phyloP scores from a whole-genome alignment of 352 stramenopile genomes.

The Pythium periplocum region DNA sequence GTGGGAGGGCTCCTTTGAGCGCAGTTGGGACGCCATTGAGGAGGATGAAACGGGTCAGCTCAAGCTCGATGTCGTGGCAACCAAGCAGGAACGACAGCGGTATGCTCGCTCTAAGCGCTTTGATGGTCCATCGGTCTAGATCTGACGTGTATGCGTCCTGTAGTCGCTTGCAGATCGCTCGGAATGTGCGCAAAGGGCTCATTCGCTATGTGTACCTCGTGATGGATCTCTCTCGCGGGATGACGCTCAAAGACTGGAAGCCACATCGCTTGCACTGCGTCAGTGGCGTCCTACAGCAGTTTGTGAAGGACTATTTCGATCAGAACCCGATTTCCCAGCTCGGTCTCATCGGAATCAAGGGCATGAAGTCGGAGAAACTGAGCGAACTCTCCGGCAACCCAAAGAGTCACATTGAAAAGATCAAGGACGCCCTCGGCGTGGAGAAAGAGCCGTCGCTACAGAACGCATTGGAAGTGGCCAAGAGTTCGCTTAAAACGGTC shows the following conservation, averaged over 20 bases:
- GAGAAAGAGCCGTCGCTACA: slow-evolving; percentile 89
- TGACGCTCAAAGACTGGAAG: slow-evolving; percentile 87
- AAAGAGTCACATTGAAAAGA: slow-evolving; percentile 79
- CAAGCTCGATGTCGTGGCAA: slow-evolving; percentile 60
- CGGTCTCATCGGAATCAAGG: slow-evolving; percentile 86
- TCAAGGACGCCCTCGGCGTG: slow-evolving; percentile 56
- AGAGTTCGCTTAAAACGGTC: slow-evolving; percentile 88
- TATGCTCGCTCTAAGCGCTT: slow-evolving; percentile 16
- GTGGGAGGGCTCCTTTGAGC: slow-evolving; percentile 81
- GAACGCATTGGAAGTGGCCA: slow-evolving; percentile 88
- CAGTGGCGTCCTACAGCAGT: slow-evolving; percentile 72
- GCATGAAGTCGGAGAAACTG: slow-evolving; percentile 88
- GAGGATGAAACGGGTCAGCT: slow-evolving; percentile 80
- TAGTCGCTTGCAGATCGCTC: slow-evolving; percentile 74
- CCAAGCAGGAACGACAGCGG: slow-evolving; percentile 71
- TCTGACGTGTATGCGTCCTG: neutral
- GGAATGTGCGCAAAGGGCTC: slow-evolving; percentile 78
- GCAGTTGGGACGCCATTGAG: slow-evolving; percentile 83
- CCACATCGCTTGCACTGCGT: slow-evolving; percentile 67
- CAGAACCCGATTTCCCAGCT: slow-evolving; percentile 93
- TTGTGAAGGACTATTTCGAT: slow-evolving; percentile 91
- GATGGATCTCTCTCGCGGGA: slow-evolving; percentile 81
- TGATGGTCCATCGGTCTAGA: neutral
- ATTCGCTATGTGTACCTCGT: slow-evolving; percentile 86
- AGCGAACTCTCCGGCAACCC: slow-evolving; percentile 89